Evolutionary conservation across 805 yeast species (phyloP), one percentile per base, ranked within the genome.

Genomic region (Barnettozyma sp.): DNA sequence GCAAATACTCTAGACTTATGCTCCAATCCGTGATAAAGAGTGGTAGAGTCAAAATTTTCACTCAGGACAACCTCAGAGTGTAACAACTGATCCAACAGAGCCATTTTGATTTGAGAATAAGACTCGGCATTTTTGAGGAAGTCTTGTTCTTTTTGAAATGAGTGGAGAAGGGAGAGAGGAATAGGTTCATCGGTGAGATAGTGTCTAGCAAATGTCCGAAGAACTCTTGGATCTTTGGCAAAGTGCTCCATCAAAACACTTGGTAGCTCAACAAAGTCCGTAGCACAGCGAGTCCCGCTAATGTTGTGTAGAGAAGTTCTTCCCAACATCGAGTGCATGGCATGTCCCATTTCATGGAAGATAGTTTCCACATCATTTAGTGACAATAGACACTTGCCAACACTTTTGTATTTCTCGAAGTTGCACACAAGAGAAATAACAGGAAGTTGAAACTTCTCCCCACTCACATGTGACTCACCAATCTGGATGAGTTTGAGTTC

Each of bases 311-410:
- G 62, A 28, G 79, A 69, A 0, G 98, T 92, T 43, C 90, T 71
- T 0, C 97, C 98, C 15, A 92, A 62, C 95, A 92, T 90, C 3
- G 97, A 85, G 57, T 92, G 98, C 75, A 92, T 82, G 1, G 97
- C 97, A 59, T 92, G 98, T 1, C 98, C 98, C 95, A 92, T 87
- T 60, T 92, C 98, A 59, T 92, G 98, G 63, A 92, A 92, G 14
- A 92, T 63, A 0, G 98, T 92, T 49, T 90, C 95, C 15, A 90
- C 87, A 50, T 92, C 97, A 39, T 70, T 73, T 39, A 84, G 66
- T 10, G 79, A 66, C 26, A 90, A 59, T 14, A 83, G 62, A 21
- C 88, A 78, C 16, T 74, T 71, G 8, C 60, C 57, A n/a, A 53
- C 48, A 21, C 59, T 67, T 3, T 59, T 56, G 13, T 60, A 52